Evolutionary conservation across 805 yeast genomes (phyloP), one percentile per base, ranked within the genome.

Genomic region (Saccharomyces jurei): DNA sequence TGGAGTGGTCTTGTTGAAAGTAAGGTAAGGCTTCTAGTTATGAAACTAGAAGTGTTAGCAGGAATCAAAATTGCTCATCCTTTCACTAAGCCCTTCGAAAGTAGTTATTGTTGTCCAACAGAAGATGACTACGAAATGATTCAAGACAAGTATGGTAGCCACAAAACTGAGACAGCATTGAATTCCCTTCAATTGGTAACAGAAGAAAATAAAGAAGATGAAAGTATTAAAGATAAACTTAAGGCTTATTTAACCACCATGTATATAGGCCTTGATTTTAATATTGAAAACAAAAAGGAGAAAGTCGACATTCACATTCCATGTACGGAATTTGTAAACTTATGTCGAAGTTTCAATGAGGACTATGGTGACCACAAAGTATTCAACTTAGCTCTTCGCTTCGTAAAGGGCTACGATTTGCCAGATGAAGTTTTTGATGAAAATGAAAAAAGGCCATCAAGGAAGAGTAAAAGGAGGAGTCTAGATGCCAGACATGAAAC

Each of bases 1-100:
- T 94, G 96, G 95, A 83, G 89, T 60, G 98, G 99, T 9, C 75
- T 92, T 74, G 92, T 94, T 10, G 98, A 94, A 70, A 84, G 96
- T 62, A 89, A 86, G 70, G 69, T 92, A 48, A 80, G 99, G 60
- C 72, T 86, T 46, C 70, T 94, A 32, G 96, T 94, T 32, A 86
- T 81, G 62, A 94, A 90, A 67, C 77, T 94, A 50, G 99, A 94
- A 68, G 76, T 81, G 4, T 72, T 84, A 22, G 83, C 81, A 3
- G 94, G 95, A 0, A 81, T 94, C 26, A 82, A 77, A 52, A 60
- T 89, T 30, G 97, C 97, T 0, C 98, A 91, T 70, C 98, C 99
- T 1, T 94, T 81, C 67, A 86, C 87, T 21, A 88, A 89, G 63
- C 83, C 85, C 13, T 86, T 88, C 66, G 84, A 81, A 50, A 75